Conservation (phyloP, 345 rosid genomes). For the Populus simonii region DNA sequence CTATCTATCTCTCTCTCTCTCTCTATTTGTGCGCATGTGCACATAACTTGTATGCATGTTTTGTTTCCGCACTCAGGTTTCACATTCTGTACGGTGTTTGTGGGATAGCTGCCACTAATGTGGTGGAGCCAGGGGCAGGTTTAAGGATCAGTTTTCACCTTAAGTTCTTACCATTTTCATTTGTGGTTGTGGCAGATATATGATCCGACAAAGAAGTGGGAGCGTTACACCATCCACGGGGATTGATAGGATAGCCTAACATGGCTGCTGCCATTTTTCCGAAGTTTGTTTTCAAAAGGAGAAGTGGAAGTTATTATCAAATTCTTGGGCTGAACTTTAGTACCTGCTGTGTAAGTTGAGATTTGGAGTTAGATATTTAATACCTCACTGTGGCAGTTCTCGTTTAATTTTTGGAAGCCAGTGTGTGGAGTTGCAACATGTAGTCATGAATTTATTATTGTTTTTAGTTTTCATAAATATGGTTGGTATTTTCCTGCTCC, state of each 20-base stretch:
- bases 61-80: background rate
- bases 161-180: background rate
- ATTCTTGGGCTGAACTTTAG: background rate
- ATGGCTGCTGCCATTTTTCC: background rate
- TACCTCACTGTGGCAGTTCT: background rate
- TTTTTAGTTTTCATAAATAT: background rate
- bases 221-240: constrained; percentile 93
- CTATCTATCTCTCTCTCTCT: constrained; percentile 1
- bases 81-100: background rate
- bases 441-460: background rate
- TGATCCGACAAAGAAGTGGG: constrained; percentile 88
- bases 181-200: constrained; percentile 49
- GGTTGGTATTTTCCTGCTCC: background rate
- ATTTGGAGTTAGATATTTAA: background rate
- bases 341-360: background rate
- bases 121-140: background rate
- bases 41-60: background rate
- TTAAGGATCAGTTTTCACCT: background rate
- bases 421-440: background rate
- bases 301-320: background rate
- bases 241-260: constrained; percentile 38
- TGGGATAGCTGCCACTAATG: background rate
- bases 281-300: background rate
- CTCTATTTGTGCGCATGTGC: background rate
- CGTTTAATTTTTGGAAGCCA: background rate